Conservation (phyloP, 2,329 filamentous ascomycete genomes). For the Scytalidium sp. region DNA sequence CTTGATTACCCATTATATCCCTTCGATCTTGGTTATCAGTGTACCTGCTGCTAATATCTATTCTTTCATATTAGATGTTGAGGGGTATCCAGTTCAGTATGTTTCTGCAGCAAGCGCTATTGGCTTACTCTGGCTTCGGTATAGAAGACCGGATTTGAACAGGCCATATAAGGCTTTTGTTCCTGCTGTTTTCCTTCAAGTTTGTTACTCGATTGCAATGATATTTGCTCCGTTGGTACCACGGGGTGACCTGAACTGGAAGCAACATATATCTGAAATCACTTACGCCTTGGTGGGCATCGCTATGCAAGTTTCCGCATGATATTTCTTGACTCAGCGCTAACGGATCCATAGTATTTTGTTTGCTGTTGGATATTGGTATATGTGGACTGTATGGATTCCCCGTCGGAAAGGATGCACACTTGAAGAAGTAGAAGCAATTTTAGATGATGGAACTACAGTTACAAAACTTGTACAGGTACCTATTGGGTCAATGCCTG, state of each 20-base stretch:
- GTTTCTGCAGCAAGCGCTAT: slow-evolving; percentile 25
- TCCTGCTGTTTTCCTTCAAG: slow-evolving; percentile 25
- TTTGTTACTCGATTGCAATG: slow-evolving; percentile 26
- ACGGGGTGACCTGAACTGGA: slow-evolving; percentile 35
- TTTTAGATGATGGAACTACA: slow-evolving; percentile 63
- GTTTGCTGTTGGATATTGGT: slow-evolving; percentile 65
- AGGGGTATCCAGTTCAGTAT: slow-evolving; percentile 43
- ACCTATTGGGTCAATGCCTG: too few relatives aligned
- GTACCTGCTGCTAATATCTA: slow-evolving; percentile 38
- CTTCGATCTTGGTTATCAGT: slow-evolving; percentile 55
- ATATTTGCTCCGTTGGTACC: slow-evolving; percentile 33
- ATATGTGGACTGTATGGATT: slow-evolving; percentile 59
- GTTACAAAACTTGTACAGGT: slow-evolving; percentile 61
- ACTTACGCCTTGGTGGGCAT: slow-evolving; percentile 52
- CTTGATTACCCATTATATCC: slow-evolving; percentile 58
- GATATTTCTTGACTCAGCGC: slow-evolving; percentile 11
- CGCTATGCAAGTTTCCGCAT: slow-evolving; percentile 42
- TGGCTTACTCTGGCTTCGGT: slow-evolving; percentile 45
- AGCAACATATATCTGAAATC: slow-evolving; percentile 48
- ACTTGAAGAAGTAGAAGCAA: slow-evolving; percentile 58
- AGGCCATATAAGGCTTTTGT: slow-evolving; percentile 25
- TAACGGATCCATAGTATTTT: slow-evolving; percentile 41
- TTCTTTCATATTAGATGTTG: slow-evolving; percentile 34
- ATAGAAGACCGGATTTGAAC: slow-evolving; percentile 40
- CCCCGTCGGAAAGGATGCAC: slow-evolving; percentile 57